Base-by-base conservation (phyloP, 257 asterid species). In the Anisodus acutangulus region DNA sequence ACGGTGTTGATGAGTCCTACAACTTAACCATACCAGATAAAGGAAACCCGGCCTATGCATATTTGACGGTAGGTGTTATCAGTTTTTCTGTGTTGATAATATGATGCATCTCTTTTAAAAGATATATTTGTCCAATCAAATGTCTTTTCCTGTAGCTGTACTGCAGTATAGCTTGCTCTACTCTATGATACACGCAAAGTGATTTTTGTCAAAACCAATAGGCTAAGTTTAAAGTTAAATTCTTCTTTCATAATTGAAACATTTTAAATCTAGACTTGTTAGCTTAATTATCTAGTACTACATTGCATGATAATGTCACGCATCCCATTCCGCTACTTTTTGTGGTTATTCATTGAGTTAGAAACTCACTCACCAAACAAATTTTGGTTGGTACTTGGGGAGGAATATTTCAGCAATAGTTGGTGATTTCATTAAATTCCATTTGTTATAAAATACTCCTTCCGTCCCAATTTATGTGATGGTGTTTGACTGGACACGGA, bases 1-100 rank as follows among this genome's bases (percentile, higher is more conserved):
- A 93, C 45, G 98, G 97, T 22, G 74, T 89, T 31, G 95, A 95
- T 63, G 98, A 95, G 85, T 91, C 98, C 6, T 95, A 95, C 89
- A 88, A 91, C 86, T 89, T 95, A 67, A 68, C 86, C 9, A 85
- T 93, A 63, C 95, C 96, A 26, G 85, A 80, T 9, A 69, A 89
- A 60, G 94, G 92, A 68, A 87, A 85, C 86, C 91, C 90, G 53
- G 83, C 86, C 78, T 95, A 89, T 85, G 95, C 93, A 67, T 84
- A 84, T 81, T 80, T 93, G 81, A 95, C 90, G 97, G 99, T 94
- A 79, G 12, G 90, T 66, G 9, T 66, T 15, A 9, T 47, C 55
- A 11, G 63, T 19, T 78, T 59, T 85, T 6, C 7, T 79, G 82
- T 62, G 9, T 54, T 35, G 68, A 22, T 69, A 64, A 13, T 31